Percentiles rank a stretch among this genome's conserved stretches.
Evolutionary conservation across 2,329 filamentous ascomycete species (phyloP).

Genomic region (Curvularia sp.): DNA sequence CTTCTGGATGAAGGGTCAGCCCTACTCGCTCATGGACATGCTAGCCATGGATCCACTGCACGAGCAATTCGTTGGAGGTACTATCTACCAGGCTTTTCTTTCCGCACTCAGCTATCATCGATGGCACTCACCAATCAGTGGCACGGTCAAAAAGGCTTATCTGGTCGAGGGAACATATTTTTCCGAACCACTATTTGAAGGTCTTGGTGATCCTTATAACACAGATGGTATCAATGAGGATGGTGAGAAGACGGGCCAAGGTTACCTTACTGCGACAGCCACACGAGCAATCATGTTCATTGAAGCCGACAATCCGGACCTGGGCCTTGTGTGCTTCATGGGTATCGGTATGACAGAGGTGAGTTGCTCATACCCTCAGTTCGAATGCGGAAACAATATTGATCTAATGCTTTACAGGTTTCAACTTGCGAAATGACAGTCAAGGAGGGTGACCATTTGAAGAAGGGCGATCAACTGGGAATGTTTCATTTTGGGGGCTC

Average conservation of each 20-base stretch:
- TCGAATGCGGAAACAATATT: background rate
- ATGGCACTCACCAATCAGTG: slow-evolving; percentile 73
- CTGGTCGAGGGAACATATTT: slow-evolving; percentile 72
- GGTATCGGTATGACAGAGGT: slow-evolving; percentile 81
- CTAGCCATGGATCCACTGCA: slow-evolving; percentile 63
- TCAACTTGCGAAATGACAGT: slow-evolving; percentile 75
- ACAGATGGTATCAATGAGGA: slow-evolving; percentile 47
- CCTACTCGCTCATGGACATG: slow-evolving; percentile 71
- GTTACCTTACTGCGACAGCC: slow-evolving; percentile 71
- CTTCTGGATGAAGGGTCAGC: slow-evolving; percentile 74
- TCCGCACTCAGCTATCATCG: slow-evolving; percentile 72
- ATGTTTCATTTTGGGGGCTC: slow-evolving; percentile 85
- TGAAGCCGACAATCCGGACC: slow-evolving; percentile 69
- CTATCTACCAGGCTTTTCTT: slow-evolving; percentile 74
- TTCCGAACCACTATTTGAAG: slow-evolving; percentile 64
- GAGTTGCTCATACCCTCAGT: background rate
- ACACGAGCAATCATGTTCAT: slow-evolving; percentile 74
- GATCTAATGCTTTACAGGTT: background rate
- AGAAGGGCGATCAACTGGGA: slow-evolving; percentile 74
- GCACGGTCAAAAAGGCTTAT: slow-evolving; percentile 64
- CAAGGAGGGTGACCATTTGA: slow-evolving; percentile 67
- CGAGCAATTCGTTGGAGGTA: slow-evolving; percentile 66
- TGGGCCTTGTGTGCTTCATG: slow-evolving; percentile 74
- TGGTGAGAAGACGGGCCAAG: slow-evolving; percentile 63
- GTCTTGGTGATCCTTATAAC: slow-evolving; percentile 49